phyloP scores from a whole-genome alignment of 2,329 filamentous ascomycete genomes.

The Fusarium phyllophilum region DNA sequence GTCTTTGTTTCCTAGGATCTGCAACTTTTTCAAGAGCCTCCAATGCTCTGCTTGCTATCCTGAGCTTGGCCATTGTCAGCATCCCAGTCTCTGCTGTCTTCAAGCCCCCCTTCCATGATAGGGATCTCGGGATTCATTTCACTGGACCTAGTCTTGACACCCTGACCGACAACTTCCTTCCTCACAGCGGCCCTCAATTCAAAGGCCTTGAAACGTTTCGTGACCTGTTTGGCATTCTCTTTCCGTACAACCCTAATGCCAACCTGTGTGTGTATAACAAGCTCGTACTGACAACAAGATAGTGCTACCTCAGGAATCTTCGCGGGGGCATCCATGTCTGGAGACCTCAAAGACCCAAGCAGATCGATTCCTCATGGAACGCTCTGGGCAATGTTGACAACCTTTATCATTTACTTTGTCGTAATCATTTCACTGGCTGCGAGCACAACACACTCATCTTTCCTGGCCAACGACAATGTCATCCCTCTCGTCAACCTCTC shows the following conservation, averaged over 20 bases:
- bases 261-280: not conserved
- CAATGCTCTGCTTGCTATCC: conserved; percentile 76
- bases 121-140: conserved; percentile 73
- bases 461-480: conserved; percentile 80
- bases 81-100: conserved; percentile 83
- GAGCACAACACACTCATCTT: conserved; percentile 77
- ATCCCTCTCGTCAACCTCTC: conserved; percentile 86
- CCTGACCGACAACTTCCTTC: conserved; percentile 77
- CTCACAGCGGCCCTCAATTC: conserved; percentile 72
- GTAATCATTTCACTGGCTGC: conserved; percentile 83
- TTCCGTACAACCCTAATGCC: conserved; percentile 60
- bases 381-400: conserved; percentile 78
- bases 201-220: conserved; percentile 76
- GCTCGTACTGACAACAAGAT: not conserved
- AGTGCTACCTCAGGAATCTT: conserved; percentile 66
- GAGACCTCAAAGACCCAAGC: conserved; percentile 83
- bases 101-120: conserved; percentile 72
- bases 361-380: conserved; percentile 88
- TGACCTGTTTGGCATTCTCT: conserved; percentile 86
- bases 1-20: conserved; percentile 81
- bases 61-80: conserved; percentile 79
- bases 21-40: conserved; percentile 83
- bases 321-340: conserved; percentile 88
- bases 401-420: conserved; percentile 78
- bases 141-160: conserved; percentile 80